Conservation (phyloP, 805 yeast genomes). For the Hanseniaspora vineae region DNA sequence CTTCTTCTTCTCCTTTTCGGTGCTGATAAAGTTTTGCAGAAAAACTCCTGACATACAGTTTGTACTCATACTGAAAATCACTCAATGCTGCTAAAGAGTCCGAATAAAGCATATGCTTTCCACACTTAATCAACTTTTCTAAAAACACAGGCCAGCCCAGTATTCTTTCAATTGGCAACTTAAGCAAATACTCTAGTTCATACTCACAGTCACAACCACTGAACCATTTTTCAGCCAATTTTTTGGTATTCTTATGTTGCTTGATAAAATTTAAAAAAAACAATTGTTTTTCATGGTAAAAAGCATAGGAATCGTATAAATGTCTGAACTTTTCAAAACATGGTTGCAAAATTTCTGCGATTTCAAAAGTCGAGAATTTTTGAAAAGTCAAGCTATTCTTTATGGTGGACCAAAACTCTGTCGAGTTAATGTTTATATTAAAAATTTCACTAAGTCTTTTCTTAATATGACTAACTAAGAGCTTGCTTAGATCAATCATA, state of each 20-base stretch:
- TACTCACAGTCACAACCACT: conserved; percentile 15
- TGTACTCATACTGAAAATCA: no score
- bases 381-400: conserved; percentile 3
- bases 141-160: background rate
- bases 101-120: background rate
- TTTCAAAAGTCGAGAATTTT: conserved; percentile 9
- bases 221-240: conserved; percentile 22
- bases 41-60: no score
- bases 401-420: conserved; percentile 6
- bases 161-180: background rate
- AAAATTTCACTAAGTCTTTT: background rate
- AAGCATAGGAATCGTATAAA: conserved; percentile 23
- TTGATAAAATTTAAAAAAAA: conserved; percentile 13
- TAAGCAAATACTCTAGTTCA: background rate
- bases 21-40: no score
- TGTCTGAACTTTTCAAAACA: conserved; percentile 23
- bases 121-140: background rate
- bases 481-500: conserved; percentile 25
- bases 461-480: conserved; percentile 15
- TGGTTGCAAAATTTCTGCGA: conserved; percentile 20
- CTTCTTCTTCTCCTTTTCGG: no score
- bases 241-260: conserved; percentile 7
- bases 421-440: conserved; percentile 1
- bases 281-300: conserved; percentile 21
- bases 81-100: no score